These are phyloP conservation scores for Alloascoidea africana DNA, from an alignment of 805 yeast genomes.

Conservation along the genomic window DNA sequence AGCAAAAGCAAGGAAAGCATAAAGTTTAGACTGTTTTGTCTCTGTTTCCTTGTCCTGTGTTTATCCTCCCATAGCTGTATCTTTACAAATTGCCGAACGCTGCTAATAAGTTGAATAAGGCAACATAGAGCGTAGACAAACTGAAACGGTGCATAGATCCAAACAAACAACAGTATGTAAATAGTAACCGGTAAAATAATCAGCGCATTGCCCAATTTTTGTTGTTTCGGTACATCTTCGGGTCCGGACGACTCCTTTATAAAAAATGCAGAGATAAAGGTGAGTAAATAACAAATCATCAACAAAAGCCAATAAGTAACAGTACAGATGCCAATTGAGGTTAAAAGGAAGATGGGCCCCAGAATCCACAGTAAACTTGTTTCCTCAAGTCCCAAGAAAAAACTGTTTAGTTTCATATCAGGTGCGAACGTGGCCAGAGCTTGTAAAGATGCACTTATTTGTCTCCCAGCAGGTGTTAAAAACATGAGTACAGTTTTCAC, in stretches of 20 bases:
- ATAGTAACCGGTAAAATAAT: slow-evolving; percentile 2
- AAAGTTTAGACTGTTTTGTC: slow-evolving; percentile 26
- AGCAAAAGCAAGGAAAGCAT: slow-evolving; percentile 50
- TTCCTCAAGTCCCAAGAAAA: slow-evolving; percentile 55
- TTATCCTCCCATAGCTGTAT: slow-evolving; percentile 2
- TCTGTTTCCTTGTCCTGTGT: slow-evolving; percentile 10
- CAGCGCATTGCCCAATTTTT: background rate
- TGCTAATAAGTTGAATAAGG: slow-evolving; percentile 40
- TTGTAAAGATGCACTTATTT: slow-evolving; percentile 11
- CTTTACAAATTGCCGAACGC: slow-evolving; percentile 15
- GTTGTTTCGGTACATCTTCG: slow-evolving; percentile 3
- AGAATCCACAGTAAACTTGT: slow-evolving; percentile 31
- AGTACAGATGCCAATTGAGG: slow-evolving; percentile 27
- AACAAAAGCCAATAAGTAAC: slow-evolving; percentile 13
- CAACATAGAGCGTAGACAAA: slow-evolving; percentile 52
- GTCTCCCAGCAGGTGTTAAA: slow-evolving; percentile 32
- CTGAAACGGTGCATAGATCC: slow-evolving; percentile 67
- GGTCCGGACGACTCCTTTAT: slow-evolving; percentile 5
- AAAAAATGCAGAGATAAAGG: slow-evolving; percentile 4
- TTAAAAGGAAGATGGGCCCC: slow-evolving; percentile 41
- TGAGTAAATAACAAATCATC: slow-evolving; percentile 4
- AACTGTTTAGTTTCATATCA: slow-evolving; percentile 27
- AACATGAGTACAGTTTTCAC: slow-evolving; percentile 14
- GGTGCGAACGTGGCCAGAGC: slow-evolving; percentile 6
- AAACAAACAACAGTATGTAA: slow-evolving; percentile 27